phyloP scores from a whole-genome alignment of 768 basidiomycete genomes.

The Lactifluus piperatus region DNA sequence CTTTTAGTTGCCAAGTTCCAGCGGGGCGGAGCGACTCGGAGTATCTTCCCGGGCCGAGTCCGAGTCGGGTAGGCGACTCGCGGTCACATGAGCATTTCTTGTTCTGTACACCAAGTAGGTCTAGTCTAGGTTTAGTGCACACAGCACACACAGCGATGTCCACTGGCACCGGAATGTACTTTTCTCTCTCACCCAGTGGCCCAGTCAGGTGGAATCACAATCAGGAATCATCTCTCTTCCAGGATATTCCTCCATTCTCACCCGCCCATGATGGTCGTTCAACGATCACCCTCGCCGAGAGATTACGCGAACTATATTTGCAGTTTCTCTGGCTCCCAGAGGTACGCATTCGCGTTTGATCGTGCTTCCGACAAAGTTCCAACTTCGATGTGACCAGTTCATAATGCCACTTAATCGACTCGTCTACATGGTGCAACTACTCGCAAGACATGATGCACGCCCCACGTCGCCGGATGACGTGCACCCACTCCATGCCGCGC shows the following conservation, averaged over 20 bases:
- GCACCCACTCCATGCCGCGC: constrained; percentile 48
- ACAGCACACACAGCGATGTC: background rate
- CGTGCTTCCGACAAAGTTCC: background rate
- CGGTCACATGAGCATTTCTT: background rate
- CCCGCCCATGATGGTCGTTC: constrained; percentile 13
- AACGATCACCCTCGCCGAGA: constrained; percentile 6
- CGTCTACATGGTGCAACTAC: constrained; percentile 46
- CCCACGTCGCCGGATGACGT: constrained; percentile 22
- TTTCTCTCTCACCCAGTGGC: constrained; percentile 6
- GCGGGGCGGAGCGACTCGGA: no score
- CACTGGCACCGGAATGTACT: constrained; percentile 4
- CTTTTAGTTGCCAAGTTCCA: no score
- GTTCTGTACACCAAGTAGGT: no score
- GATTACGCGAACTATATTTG: constrained; percentile 15
- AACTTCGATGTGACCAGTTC: constrained; percentile 35
- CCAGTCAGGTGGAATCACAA: constrained; percentile 19
- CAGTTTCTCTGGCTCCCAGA: constrained; percentile 19
- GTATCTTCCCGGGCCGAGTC: no score
- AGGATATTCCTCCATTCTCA: constrained; percentile 12
- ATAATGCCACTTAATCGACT: constrained; percentile 59
- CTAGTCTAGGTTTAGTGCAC: no score
- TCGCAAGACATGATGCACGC: constrained; percentile 33
- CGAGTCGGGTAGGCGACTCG: background rate
- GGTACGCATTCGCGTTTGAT: background rate
- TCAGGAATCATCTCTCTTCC: constrained; percentile 12